Evolutionary conservation across 148 eudicot species (phyloP), one percentile per base, ranked within the genome.

Genomic region (Cornus florida): DNA sequence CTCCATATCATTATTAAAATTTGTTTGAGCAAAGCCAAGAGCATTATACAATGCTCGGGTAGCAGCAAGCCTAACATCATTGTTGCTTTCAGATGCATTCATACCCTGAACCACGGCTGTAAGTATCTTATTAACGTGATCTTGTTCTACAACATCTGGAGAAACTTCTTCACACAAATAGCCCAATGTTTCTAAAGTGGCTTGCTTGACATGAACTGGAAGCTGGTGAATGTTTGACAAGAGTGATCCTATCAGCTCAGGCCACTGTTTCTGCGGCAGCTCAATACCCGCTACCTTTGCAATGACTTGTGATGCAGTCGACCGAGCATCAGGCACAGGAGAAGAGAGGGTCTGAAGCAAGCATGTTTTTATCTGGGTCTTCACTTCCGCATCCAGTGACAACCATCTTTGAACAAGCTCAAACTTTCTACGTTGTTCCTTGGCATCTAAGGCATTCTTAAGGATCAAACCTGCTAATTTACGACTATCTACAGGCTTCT

Each of bases 271-370:
- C 79, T 95, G 97, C 5, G 98, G 98, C 74, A 95, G 78, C 80
- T 95, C 97, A 82, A 95, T 95, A 57, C 98, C 96, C 3, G 98
- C 98, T 76, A 95, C 93, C 89, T 95, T 95, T 22, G 98, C 98
- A 85, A 95, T 81, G 65, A 95, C 98, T 82, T 95, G 98, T 65
- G 98, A 95, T 39, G 98, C 97, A 76, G 97, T 95, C 59, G 99
- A 93, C 48, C 97, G 88, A 64, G 97, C 99, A 77, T 95, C 99
- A 67, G 90, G 82, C 12, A 86, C 92, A 74, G 78, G 90, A 39
- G 99, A 95, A 46, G 97, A 78, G 35, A 93, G 85, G 71, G 99
- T 89, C 89, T 95, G 97, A 64, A 95, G 81, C 87, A 95, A 87
- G 82, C 86, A 93, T 38, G 93, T 70, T 87, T 90, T 93, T 16